These are phyloP conservation scores for Mycothermus thermophilus DNA, from an alignment of 495 filamentous ascomycete genomes.

Conservation along the genomic window DNA sequence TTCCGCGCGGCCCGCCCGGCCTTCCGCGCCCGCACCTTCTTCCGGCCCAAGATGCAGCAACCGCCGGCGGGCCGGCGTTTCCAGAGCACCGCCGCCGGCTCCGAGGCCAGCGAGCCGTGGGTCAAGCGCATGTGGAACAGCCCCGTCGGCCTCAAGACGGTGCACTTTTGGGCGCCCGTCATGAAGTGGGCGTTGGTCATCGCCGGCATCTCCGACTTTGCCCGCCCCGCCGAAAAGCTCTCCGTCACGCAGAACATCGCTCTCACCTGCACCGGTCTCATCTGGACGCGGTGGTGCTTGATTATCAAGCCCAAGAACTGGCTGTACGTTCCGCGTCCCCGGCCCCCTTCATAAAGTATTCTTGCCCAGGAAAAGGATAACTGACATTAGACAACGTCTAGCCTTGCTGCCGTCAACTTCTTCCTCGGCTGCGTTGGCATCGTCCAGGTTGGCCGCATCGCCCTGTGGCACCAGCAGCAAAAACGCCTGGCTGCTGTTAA, in stretches of 20 bases:
- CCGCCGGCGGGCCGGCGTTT: slow-evolving; percentile 52
- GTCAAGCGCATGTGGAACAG: slow-evolving; percentile 73
- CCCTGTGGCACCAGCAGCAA: slow-evolving; percentile 46
- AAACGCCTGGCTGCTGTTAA: slow-evolving; percentile 40
- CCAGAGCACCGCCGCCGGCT: slow-evolving; percentile 45
- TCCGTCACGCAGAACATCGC: slow-evolving; percentile 84
- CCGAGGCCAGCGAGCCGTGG: slow-evolving; percentile 38
- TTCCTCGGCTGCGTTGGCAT: slow-evolving; percentile 82
- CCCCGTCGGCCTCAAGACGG: slow-evolving; percentile 80
- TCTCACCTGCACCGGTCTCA: slow-evolving; percentile 74
- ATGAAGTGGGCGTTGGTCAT: slow-evolving; percentile 97
- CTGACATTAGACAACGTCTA: slow-evolving; percentile 17
- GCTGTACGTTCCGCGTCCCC: slow-evolving; percentile 42
- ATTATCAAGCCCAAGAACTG: slow-evolving; percentile 89
- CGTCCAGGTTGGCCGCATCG: slow-evolving; percentile 67
- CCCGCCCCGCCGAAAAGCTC: slow-evolving; percentile 80
- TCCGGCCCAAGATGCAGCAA: slow-evolving; percentile 39
- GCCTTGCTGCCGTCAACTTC: slow-evolving; percentile 93
- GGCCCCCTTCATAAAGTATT: slow-evolving; percentile 3
- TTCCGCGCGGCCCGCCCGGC: slow-evolving; percentile 39
- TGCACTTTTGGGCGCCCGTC: slow-evolving; percentile 96
- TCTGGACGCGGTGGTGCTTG: slow-evolving; percentile 98
- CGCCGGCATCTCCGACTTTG: slow-evolving; percentile 82
- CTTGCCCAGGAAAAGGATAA: not conserved
- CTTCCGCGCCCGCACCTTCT: slow-evolving; percentile 31